phyloP scores from a whole-genome alignment of 768 basidiomycete genomes.

The button mushroom (Agaricus bisporus) region DNA sequence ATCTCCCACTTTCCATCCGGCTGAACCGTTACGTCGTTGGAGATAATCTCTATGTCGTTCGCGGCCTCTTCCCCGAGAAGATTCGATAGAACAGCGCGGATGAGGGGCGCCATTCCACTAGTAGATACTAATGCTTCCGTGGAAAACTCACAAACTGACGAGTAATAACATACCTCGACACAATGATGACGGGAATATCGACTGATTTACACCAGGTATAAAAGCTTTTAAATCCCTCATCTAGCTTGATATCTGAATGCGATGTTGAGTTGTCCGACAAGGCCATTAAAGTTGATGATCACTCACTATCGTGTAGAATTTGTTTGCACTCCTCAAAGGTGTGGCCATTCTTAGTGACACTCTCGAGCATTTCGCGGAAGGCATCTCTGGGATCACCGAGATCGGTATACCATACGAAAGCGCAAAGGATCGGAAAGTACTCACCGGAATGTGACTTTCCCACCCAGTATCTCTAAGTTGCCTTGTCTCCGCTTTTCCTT shows the following conservation, averaged over 20 bases:
- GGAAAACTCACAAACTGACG: no score
- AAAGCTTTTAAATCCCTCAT: slow-evolving; percentile 86
- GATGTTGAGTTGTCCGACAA: slow-evolving; percentile 4
- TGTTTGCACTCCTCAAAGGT: slow-evolving; percentile 85
- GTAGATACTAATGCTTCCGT: no score
- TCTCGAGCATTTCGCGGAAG: slow-evolving; percentile 82
- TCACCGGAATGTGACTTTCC: slow-evolving; percentile 65
- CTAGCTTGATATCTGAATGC: slow-evolving; percentile 70
- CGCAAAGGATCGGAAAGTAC: slow-evolving; percentile 11
- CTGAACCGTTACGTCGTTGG: slow-evolving; percentile 77
- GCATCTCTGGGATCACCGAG: slow-evolving; percentile 53
- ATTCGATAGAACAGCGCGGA: slow-evolving; percentile 83
- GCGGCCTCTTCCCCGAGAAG: slow-evolving; percentile 72
- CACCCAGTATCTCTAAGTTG: slow-evolving; percentile 68
- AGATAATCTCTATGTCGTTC: slow-evolving; percentile 79
- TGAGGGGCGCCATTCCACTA: slow-evolving; percentile 91
- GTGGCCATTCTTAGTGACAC: slow-evolving; percentile 67
- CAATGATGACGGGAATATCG: slow-evolving; percentile 86
- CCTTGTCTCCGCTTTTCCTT: slow-evolving; percentile 62
- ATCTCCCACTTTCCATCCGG: slow-evolving; percentile 74
- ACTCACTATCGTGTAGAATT: slow-evolving; percentile 60
- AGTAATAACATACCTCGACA: slow-evolving; percentile 60
- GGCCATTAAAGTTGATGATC: neutral
- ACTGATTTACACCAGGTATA: slow-evolving; percentile 75
- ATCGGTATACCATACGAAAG: neutral